phyloP scores from a whole-genome alignment of 306 rosid species.

The Notholithocarpus densiflorus region DNA sequence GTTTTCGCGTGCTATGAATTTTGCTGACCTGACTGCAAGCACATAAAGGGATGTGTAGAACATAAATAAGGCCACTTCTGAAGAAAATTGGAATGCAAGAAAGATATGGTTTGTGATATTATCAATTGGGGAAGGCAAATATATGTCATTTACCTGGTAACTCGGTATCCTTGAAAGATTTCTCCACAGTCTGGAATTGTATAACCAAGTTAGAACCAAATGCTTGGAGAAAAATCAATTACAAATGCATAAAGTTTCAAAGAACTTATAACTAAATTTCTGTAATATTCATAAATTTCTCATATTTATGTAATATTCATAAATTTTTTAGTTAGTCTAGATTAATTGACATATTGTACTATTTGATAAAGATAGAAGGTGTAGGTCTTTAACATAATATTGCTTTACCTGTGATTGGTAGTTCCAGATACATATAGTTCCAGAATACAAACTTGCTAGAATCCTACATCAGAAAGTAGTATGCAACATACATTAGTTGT shows the following conservation, averaged over 20 bases:
- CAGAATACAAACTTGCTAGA: slow-evolving; percentile 61
- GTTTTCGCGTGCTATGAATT: slow-evolving; percentile 46
- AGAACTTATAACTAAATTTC: neutral
- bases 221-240: neutral
- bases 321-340: no score
- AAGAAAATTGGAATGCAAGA: neutral
- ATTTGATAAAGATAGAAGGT: no score
- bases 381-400: neutral
- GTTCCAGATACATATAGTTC: slow-evolving; percentile 61
- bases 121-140: neutral
- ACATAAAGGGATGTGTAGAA: neutral
- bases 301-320: no score
- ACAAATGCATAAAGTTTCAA: neutral
- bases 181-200: slow-evolving; percentile 43
- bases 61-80: neutral
- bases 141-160: slow-evolving; percentile 47
- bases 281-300: no score
- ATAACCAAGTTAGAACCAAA: slow-evolving; percentile 13
- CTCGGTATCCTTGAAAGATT: slow-evolving; percentile 48
- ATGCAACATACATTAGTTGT: neutral
- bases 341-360: no score
- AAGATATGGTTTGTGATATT: neutral
- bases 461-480: slow-evolving; percentile 43
- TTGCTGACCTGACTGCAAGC: slow-evolving; percentile 66
- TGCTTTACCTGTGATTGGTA: slow-evolving; percentile 48